Percentiles rank a stretch among this genome's conserved stretches.
These are phyloP conservation scores for Eucalyptus dawsonii DNA, from an alignment of 345 rosid genomes.

Conservation along the genomic window DNA sequence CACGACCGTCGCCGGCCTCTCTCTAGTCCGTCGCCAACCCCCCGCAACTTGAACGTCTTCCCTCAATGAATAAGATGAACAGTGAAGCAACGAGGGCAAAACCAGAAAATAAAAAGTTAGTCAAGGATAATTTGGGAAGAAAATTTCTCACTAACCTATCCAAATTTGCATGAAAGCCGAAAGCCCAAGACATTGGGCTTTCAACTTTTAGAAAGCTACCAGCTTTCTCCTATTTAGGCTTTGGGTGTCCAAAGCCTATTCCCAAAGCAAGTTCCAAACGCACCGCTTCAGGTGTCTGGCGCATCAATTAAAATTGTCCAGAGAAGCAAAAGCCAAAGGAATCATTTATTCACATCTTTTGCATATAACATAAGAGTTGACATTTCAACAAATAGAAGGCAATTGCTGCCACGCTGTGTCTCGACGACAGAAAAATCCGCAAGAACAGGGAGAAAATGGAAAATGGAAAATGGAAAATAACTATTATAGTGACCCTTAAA, in stretches of 20 bases:
- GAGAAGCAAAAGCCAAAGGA: not conserved
- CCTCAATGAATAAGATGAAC: too few relatives aligned
- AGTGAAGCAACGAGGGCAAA: too few relatives aligned
- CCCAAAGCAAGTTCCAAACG: too few relatives aligned
- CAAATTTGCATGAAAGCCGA: too few relatives aligned
- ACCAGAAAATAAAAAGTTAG: too few relatives aligned
- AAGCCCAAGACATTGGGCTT: too few relatives aligned
- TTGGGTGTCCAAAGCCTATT: too few relatives aligned
- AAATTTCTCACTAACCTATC: too few relatives aligned
- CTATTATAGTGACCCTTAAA: not conserved
- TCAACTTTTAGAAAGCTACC: fast-evolving
- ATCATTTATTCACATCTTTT: not conserved
- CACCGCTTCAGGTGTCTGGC: not conserved
- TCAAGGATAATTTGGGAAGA: too few relatives aligned
- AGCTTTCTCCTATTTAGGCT: too few relatives aligned
- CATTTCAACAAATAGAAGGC: not conserved
- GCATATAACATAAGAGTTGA: not conserved
- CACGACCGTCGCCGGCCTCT: too few relatives aligned
- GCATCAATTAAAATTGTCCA: not conserved
- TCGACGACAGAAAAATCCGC: not conserved
- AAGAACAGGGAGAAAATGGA: not conserved
- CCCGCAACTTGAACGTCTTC: too few relatives aligned
- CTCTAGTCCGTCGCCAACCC: fast-evolving
- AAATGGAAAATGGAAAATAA: not conserved
- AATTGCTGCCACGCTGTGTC: not conserved